phyloP scores from a whole-genome alignment of 495 filamentous ascomycete species.

The Durotheca rogersii region DNA sequence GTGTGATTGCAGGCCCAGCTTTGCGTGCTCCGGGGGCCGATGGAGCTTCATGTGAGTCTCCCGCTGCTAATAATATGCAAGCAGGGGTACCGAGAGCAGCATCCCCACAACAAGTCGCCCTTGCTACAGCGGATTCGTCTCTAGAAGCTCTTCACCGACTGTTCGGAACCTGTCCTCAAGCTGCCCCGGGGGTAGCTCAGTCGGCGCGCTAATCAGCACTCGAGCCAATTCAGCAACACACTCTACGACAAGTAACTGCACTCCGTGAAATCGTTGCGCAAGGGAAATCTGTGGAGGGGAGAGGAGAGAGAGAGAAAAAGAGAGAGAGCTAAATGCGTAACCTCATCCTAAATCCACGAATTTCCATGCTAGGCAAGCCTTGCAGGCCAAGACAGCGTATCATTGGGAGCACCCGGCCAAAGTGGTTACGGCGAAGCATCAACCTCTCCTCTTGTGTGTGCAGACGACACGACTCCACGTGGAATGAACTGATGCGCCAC shows the following conservation, averaged over 20 bases:
- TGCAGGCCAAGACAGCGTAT: background rate
- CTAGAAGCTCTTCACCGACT: conserved; percentile 21
- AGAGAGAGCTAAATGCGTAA: background rate
- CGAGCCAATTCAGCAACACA: background rate
- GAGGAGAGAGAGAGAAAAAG: too few species aligned
- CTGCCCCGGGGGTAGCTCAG: conserved; percentile 24
- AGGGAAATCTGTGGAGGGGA: conserved; percentile 16
- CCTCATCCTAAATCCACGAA: background rate
- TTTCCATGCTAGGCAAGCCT: background rate
- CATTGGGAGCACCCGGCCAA: background rate
- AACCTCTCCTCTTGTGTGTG: background rate
- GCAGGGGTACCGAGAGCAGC: conserved; percentile 3
- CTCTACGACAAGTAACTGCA: background rate
- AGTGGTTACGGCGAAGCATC: too few species aligned
- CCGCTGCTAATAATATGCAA: conserved; percentile 1
- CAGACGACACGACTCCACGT: background rate
- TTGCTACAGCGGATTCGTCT: conserved; percentile 2
- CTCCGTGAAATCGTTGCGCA: conserved; percentile 2
- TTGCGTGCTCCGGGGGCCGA: background rate
- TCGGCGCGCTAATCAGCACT: conserved; percentile 1
- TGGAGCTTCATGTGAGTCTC: background rate
- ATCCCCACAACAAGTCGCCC: background rate
- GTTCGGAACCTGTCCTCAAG: conserved; percentile 22
- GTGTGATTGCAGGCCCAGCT: conserved; percentile 5
- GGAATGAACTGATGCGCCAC: background rate